Evolutionary conservation across 2,329 filamentous ascomycete genomes (phyloP).

Genomic region (Sarocladiaceae sp.): DNA sequence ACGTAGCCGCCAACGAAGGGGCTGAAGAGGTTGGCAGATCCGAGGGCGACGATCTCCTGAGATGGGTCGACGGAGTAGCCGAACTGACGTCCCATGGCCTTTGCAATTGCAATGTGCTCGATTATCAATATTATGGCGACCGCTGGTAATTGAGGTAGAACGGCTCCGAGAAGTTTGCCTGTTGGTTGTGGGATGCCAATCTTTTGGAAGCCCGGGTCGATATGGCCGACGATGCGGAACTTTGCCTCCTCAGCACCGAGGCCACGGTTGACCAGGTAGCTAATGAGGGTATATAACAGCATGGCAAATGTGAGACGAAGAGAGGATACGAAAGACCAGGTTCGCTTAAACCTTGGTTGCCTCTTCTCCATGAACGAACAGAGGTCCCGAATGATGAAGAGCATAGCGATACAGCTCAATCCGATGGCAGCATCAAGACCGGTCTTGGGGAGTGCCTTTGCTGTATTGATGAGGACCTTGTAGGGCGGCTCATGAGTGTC

Average conservation of each 20-base stretch:
- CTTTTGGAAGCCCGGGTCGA: constrained; percentile 64
- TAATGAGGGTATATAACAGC: constrained; percentile 70
- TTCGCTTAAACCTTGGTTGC: constrained; percentile 55
- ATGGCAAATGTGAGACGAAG: constrained; percentile 73
- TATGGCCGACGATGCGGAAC: constrained; percentile 61
- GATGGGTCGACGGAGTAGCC: constrained; percentile 77
- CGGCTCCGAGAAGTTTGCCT: constrained; percentile 48
- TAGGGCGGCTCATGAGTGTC: constrained; percentile 42
- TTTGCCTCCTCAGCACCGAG: constrained; percentile 39
- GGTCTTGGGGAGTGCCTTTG: constrained; percentile 35
- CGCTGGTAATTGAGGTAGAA: constrained; percentile 62
- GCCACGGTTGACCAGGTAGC: constrained; percentile 61
- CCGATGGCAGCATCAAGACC: constrained; percentile 69
- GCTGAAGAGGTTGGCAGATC: constrained; percentile 69
- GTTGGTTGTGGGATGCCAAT: constrained; percentile 57
- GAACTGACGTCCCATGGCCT: constrained; percentile 75
- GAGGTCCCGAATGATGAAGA: constrained; percentile 59
- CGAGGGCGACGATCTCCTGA: constrained; percentile 75
- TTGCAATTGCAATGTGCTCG: constrained; percentile 80
- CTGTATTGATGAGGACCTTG: constrained; percentile 38
- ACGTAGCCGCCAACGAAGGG: constrained; percentile 63
- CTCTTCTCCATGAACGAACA: constrained; percentile 59
- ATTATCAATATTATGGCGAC: constrained; percentile 74
- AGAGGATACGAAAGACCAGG: constrained; percentile 72
- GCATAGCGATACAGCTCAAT: constrained; percentile 59